Conservation (phyloP, 306 rosid genomes). For the Pyrus betulifolia region DNA sequence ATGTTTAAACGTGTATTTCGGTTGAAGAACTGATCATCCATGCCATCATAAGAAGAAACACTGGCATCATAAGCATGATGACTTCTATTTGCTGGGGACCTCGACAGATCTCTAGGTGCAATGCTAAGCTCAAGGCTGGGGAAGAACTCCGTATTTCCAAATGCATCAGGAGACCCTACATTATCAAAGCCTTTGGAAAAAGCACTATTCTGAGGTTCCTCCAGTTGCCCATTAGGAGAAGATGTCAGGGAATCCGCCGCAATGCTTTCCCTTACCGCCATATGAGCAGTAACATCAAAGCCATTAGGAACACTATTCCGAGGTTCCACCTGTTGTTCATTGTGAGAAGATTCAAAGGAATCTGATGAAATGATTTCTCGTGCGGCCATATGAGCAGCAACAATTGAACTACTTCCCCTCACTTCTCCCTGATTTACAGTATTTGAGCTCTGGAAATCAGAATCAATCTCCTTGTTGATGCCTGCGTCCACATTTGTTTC, state of each 20-base stretch:
- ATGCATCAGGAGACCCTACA: constrained; percentile 24
- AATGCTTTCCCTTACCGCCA: constrained; percentile 19
- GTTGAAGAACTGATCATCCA: constrained; percentile 34
- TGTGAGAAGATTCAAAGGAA: constrained; percentile 26
- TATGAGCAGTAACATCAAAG: constrained; percentile 15
- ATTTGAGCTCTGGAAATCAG: constrained; percentile 31
- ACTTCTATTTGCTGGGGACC: constrained; percentile 35
- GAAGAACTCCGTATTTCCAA: constrained; percentile 25
- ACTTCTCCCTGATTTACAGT: constrained; percentile 15
- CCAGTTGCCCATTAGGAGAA: constrained; percentile 27
- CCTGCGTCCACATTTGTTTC: constrained; percentile 26
- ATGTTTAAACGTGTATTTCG: constrained; percentile 15
- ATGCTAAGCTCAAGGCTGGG: constrained; percentile 35
- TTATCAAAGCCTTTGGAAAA: constrained; percentile 13
- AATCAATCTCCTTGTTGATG: constrained; percentile 17
- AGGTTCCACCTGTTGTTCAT: constrained; percentile 29
- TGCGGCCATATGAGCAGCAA: constrained; percentile 11
- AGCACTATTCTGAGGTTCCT: constrained; percentile 23
- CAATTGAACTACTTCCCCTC: constrained; percentile 25
- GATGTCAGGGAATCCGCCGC: constrained; percentile 22
- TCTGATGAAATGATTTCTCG: constrained; percentile 24
- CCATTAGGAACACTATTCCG: constrained; percentile 13
- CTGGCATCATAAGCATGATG: constrained; percentile 62
- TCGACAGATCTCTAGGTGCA: constrained; percentile 22
- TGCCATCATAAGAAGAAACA: constrained; percentile 60